Evolutionary conservation across 805 yeast genomes (phyloP).

Genomic region (Clavispora fructus): DNA sequence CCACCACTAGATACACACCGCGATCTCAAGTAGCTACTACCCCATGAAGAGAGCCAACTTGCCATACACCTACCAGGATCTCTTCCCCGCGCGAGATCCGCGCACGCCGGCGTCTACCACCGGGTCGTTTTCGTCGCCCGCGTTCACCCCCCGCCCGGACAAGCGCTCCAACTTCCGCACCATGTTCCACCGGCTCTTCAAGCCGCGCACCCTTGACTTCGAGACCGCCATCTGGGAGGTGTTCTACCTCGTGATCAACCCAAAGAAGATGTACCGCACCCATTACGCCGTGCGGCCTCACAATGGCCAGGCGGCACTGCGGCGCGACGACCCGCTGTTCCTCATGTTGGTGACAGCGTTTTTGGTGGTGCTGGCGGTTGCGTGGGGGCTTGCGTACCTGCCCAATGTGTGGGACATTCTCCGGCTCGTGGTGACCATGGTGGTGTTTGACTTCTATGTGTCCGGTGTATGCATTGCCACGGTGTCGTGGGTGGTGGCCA

Average conservation of each 20-base stretch:
- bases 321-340: constrained; percentile 91
- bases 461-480: constrained; percentile 69
- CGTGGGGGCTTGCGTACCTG: constrained; percentile 85
- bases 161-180: constrained; percentile 16
- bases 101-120: constrained; percentile 10
- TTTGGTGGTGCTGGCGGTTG: constrained; percentile 68
- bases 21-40: not conserved
- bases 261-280: constrained; percentile 76
- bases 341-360: constrained; percentile 65
- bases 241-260: constrained; percentile 63
- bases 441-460: constrained; percentile 71
- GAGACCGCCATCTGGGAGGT: constrained; percentile 95
- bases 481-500: constrained; percentile 65
- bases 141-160: constrained; percentile 10
- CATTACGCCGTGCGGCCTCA: constrained; percentile 74
- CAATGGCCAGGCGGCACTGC: constrained; percentile 59
- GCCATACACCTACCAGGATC: constrained; percentile 40
- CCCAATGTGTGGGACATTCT: constrained; percentile 57
- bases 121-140: constrained; percentile 8
- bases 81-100: constrained; percentile 27
- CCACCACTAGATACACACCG: not conserved
- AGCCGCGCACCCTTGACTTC: constrained; percentile 80
- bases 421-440: constrained; percentile 74
- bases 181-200: constrained; percentile 38
- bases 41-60: constrained; percentile 28